Percentiles rank a stretch among this genome's conserved stretches.
These are phyloP conservation scores for Talaromyces sp. DNA, from an alignment of 2,329 filamentous ascomycete species.

Conservation along the genomic window DNA sequence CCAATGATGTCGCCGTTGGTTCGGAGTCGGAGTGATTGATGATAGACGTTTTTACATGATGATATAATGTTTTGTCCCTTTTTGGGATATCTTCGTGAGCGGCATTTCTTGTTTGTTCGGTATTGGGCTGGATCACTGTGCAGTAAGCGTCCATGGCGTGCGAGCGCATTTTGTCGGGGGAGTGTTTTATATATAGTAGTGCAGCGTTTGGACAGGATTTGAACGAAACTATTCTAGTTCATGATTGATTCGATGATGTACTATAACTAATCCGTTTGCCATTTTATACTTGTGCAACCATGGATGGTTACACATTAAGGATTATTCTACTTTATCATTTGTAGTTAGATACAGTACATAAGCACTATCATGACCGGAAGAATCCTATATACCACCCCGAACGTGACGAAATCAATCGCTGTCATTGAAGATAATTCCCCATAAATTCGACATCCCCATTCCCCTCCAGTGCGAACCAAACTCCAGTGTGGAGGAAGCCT, in stretches of 20 bases:
- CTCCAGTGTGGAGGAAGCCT: not conserved
- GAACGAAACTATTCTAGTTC: not conserved
- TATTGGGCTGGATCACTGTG: conserved; percentile 3
- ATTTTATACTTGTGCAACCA: too few relatives aligned
- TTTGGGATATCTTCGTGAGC: conserved; percentile 9
- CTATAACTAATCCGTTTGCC: not conserved
- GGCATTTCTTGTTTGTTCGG: not conserved
- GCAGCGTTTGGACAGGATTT: not conserved
- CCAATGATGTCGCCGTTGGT: conserved; percentile 15
- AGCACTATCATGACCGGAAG: too few relatives aligned
- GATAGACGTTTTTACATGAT: conserved; percentile 1
- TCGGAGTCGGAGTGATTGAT: conserved; percentile 16
- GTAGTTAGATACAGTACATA: too few relatives aligned
- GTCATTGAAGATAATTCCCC: not conserved
- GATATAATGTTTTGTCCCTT: not conserved
- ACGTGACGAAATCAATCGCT: not conserved
- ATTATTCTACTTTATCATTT: too few relatives aligned
- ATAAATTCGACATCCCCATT: not conserved
- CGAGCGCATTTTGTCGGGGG: not conserved
- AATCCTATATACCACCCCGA: too few relatives aligned
- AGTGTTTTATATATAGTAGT: not conserved
- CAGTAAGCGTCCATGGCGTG: conserved; percentile 4
- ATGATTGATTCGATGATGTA: not conserved
- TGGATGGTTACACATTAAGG: not conserved
- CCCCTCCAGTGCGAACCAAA: not conserved